Evolutionary conservation across 1,139 yeast genomes (phyloP).

Genomic region (Pichia sp.): DNA sequence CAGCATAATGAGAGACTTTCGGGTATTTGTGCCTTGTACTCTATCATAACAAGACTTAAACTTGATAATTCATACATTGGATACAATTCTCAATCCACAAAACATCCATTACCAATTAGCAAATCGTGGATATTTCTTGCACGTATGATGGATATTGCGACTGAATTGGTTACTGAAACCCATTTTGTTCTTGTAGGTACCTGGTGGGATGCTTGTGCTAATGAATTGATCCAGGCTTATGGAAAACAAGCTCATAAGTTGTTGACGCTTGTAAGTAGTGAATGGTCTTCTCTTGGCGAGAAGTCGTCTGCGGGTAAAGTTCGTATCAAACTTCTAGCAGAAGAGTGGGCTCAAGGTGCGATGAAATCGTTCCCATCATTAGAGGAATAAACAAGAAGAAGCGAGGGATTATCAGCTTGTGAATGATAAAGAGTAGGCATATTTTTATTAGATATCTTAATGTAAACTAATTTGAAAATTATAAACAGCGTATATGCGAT

Average conservation of each 20-base stretch:
- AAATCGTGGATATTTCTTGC: slow-evolving; percentile 67
- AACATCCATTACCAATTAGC: slow-evolving; percentile 44
- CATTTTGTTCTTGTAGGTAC: slow-evolving; percentile 68
- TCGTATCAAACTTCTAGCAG: slow-evolving; percentile 64
- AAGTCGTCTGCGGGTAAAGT: slow-evolving; percentile 67
- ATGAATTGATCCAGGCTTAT: slow-evolving; percentile 44
- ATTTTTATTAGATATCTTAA: too few relatives aligned
- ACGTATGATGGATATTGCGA: slow-evolving; percentile 53
- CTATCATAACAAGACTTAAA: slow-evolving; percentile 52
- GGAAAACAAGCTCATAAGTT: slow-evolving; percentile 67
- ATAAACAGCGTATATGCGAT: too few relatives aligned
- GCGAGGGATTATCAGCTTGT: too few relatives aligned
- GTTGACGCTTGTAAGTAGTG: slow-evolving; percentile 34
- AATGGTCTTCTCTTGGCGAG: slow-evolving; percentile 47
- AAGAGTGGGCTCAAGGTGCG: slow-evolving; percentile 55
- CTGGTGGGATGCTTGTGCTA: slow-evolving; percentile 90
- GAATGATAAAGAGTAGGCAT: too few relatives aligned
- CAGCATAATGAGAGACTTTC: slow-evolving; percentile 78
- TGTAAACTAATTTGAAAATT: too few relatives aligned
- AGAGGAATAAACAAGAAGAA: too few relatives aligned
- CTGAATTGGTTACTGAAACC: slow-evolving; percentile 45
- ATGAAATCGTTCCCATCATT: slow-evolving; percentile 39
- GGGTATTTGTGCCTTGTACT: slow-evolving; percentile 77
- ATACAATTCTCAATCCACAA: slow-evolving; percentile 12
- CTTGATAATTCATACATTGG: slow-evolving; percentile 22